These are phyloP conservation scores for Berkeleyomyces basicola DNA, from an alignment of 2,329 filamentous ascomycete genomes.

Conservation along the genomic window DNA sequence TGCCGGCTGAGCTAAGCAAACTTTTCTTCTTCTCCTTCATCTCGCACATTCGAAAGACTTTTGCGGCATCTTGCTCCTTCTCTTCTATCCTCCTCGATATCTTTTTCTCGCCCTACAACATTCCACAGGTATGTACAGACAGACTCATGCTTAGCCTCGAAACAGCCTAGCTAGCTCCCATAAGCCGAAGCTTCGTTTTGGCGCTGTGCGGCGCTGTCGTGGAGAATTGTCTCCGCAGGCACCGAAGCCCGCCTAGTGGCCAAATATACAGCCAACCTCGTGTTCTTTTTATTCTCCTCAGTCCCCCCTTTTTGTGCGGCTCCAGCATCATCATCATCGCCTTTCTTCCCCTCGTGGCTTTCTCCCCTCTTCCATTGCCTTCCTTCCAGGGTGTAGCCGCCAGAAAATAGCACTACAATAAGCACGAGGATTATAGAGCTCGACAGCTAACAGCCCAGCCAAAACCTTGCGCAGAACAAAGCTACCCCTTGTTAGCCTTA, in stretches of 20 bases:
- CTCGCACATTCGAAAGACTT: neutral
- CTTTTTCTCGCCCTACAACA: neutral
- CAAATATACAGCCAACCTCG: neutral
- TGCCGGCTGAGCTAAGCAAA: neutral
- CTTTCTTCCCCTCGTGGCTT: neutral
- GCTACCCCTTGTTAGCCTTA: slow-evolving; percentile 5
- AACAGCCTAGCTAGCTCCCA: neutral
- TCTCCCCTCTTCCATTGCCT: neutral
- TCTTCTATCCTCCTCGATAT: no score
- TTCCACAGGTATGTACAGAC: neutral
- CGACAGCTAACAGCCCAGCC: slow-evolving; percentile 6
- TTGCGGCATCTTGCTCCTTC: no score
- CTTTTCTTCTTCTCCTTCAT: neutral
- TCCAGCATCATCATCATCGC: neutral
- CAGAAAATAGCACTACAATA: neutral
- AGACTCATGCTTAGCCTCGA: neutral
- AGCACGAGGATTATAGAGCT: slow-evolving; percentile 3
- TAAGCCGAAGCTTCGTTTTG: neutral
- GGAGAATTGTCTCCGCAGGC: neutral
- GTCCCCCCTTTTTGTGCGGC: neutral
- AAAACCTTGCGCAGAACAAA: neutral
- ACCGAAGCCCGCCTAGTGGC: neutral
- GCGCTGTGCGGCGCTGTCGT: neutral
- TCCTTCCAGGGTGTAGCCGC: neutral
- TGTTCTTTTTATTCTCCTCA: neutral